A percentile compares a stretch with the other conserved stretches of the same genome.
phyloP scores from a whole-genome alignment of 148 eudicot species.

The Cornus florida region DNA sequence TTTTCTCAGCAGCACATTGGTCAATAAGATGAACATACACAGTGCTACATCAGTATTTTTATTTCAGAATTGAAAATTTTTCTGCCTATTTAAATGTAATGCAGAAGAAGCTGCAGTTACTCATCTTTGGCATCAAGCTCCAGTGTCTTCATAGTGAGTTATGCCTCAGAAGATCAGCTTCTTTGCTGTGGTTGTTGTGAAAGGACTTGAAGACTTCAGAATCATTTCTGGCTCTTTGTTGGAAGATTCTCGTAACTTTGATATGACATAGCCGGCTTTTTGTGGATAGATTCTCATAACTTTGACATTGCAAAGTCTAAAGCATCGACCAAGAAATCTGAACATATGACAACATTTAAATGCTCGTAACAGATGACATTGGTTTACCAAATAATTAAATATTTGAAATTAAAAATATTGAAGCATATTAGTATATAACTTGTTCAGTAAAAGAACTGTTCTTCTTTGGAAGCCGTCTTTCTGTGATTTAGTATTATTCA shows the following conservation, averaged over 20 bases:
- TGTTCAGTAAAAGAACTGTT: background rate
- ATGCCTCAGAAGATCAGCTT: background rate
- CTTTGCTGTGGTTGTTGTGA: background rate
- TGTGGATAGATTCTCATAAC: slow-evolving; percentile 39
- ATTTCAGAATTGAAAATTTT: background rate
- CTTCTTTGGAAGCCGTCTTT: background rate
- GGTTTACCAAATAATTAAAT: background rate
- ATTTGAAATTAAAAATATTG: background rate
- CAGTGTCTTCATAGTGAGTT: background rate
- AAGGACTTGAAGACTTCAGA: background rate
- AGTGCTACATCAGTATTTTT: background rate
- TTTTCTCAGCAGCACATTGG: background rate
- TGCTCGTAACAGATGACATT: background rate
- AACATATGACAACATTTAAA: slow-evolving; percentile 13
- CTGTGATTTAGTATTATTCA: background rate
- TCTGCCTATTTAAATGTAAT: background rate
- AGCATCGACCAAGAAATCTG: slow-evolving; percentile 92
- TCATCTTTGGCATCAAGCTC: background rate
- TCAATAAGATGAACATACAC: background rate
- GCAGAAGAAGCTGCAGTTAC: background rate
- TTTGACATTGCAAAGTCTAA: slow-evolving; percentile 80
- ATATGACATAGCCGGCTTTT: slow-evolving; percentile 33
- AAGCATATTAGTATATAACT: background rate
- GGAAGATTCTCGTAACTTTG: slow-evolving; percentile 52
- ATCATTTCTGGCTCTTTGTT: background rate